Evolutionary conservation across 2,329 filamentous ascomycete species (phyloP), one percentile per base, ranked within the genome.

Genomic region (Colletotrichum sp.): DNA sequence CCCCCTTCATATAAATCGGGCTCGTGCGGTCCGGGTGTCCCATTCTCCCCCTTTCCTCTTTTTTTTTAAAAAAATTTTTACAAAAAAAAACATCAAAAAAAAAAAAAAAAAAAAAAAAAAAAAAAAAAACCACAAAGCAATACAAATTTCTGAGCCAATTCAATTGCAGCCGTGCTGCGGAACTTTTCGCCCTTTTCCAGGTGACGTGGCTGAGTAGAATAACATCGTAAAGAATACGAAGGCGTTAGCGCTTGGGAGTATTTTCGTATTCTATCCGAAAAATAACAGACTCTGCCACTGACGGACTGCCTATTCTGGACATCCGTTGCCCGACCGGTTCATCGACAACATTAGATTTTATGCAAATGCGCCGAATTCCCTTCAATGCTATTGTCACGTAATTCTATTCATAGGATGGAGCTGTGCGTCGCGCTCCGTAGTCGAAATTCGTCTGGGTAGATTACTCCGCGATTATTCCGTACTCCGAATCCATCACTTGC

Each of bases 181-280:
- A 49, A 49, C 44, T 13, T 49, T 49, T 21, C n/a, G 44, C 44
- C 6, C 6, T 21, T 13, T 21, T 49, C 44, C 10, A 3, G 44
- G 4, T 13, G 6, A 21, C 4, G 10, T 21, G 44, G 44, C 44
- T 21, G 44, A 49, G n/a, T 21, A 49, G 10, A 21, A 49, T 10
- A 13, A 13, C 1, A 21, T n/a, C n/a, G 44, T 21, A 13, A 13
- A 21, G 44, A 49, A 13, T 21, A 49, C n/a, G 44, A 49, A 21
- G 10, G 0, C n/a, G 2, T 49, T 8, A 8, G n/a, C 44, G n/a
- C 0, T 0, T 0, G 18, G n/a, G 10, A 49, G 6, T 0, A 49
- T 49, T 49, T 49, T 21, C 44, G 44, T 49, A 49, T 49, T 0
- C 10, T 0, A 49, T 49, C 44, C n/a, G 44, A 49, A 21, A 49